Percentiles rank a stretch among this genome's conserved stretches.
These are phyloP conservation scores for Solanum acaule DNA, from an alignment of 257 asterid species.

Conservation along the genomic window DNA sequence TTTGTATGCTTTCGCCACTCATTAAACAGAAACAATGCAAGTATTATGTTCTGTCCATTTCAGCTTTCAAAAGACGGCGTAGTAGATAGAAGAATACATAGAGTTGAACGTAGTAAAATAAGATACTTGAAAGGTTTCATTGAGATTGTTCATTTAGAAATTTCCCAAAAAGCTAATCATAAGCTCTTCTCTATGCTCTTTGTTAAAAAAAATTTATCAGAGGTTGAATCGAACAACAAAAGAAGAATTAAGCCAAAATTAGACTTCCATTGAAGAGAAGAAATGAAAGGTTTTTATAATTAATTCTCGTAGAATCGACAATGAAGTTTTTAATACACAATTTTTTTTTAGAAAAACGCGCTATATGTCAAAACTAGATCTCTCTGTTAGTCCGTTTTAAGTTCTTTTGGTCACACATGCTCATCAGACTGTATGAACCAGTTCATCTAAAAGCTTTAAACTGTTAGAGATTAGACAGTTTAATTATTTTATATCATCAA, in stretches of 20 bases:
- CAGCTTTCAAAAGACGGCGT: conserved; percentile 69
- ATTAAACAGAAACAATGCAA: conserved; percentile 79
- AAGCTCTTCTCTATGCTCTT: background rate
- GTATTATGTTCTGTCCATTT: conserved; percentile 79
- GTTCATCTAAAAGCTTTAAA: background rate
- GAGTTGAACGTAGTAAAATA: background rate
- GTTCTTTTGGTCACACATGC: background rate
- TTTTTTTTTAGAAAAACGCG: no score
- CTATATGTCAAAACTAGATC: no score
- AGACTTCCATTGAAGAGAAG: background rate
- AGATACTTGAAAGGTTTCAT: background rate
- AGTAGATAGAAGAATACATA: conserved; percentile 1
- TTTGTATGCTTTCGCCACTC: no score
- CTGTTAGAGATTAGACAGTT: background rate
- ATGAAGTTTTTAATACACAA: no score
- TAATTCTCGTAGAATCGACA: background rate
- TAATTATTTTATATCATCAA: background rate
- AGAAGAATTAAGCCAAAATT: background rate
- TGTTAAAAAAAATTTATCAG: background rate
- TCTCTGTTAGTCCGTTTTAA: no score
- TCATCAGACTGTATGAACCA: background rate
- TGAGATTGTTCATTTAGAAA: no score
- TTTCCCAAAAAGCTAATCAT: background rate
- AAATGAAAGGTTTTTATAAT: background rate
- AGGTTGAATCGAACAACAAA: background rate